Evolutionary conservation across 2,329 filamentous ascomycete species (phyloP), one percentile per base, ranked within the genome.

Genomic region (Chrysosporium queenslandicum): DNA sequence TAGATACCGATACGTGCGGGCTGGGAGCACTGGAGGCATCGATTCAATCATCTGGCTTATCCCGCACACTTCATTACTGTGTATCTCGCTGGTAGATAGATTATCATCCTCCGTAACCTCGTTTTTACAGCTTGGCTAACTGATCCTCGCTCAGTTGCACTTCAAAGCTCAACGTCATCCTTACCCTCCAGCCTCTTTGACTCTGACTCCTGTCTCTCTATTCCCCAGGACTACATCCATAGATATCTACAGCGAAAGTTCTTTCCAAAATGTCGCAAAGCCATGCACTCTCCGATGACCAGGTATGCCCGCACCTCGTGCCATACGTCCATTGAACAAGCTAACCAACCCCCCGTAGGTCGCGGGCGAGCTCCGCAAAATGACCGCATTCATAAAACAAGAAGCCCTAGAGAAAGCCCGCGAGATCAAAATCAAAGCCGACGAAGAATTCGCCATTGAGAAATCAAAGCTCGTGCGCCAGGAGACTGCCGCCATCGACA

Each of bases 351-450:
- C n/a, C 56, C 58, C 53, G 41, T 29, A 97, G 89, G 92, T 98
- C 79, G 84, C 87, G 74, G 84, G 87, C 74, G 92, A 98, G 82
- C 87, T 98, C 74, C 90, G 87, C 79, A 98, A 98, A 82, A 98
- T 98, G 92, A 97, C 92, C 55, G 91, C 90, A 68, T 98, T 98
- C 81, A 98, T 98, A 82, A 87, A 89, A 72, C 92, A 97, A 76
- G 92, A 98, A 77, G 92, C 92, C 55, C 81, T 86, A 66, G 92
- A 98, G 71, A 98, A 98, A 75, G 89, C 89, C 64, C 86, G 86
- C 68, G 92, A 98, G 74, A 97, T 98, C 72, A 82, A 92, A 67
- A 85, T 97, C 75, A 97, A 97, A 75, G 92, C 92, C 71, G 90
- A 97, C 76, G 89, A 97, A 73, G 92, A 98, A 73, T 97, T 97